phyloP scores from a whole-genome alignment of 1,284 basidiomycete species.

The Lignosus rhinocerotis region DNA sequence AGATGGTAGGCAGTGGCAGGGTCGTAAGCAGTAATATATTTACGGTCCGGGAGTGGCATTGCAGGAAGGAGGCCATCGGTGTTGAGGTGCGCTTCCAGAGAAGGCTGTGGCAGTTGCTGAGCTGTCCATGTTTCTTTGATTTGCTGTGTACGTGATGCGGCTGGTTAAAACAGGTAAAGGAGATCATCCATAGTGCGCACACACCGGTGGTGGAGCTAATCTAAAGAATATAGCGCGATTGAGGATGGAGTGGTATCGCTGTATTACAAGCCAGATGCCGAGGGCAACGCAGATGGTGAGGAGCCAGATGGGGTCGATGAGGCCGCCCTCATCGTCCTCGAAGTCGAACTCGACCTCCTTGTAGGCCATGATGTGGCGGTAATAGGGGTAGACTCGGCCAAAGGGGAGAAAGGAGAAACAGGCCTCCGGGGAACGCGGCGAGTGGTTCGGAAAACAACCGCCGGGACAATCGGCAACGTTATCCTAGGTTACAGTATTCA shows the following conservation, averaged over 20 bases:
- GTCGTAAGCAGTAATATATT: conserved; percentile 89
- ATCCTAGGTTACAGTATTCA: too few species aligned
- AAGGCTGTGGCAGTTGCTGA: conserved; percentile 54
- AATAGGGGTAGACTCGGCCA: neutral
- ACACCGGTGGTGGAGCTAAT: conserved; percentile 58
- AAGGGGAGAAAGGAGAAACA: conserved; percentile 1
- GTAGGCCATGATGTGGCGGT: conserved; percentile 13
- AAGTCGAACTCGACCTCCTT: conserved; percentile 27
- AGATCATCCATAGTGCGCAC: conserved; percentile 21
- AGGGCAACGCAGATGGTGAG: conserved; percentile 67
- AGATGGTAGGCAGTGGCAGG: conserved; percentile 86
- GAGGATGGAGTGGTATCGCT: conserved; percentile 69
- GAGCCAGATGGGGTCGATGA: conserved; percentile 34
- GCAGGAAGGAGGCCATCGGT: conserved; percentile 56
- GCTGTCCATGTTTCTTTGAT: conserved; percentile 56
- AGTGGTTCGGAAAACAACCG: conserved; percentile 14
- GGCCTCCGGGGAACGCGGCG: conserved; percentile 1
- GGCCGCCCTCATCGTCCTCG: conserved; percentile 33
- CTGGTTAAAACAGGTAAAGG: neutral
- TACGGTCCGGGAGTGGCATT: conserved; percentile 47
- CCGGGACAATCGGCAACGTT: conserved; percentile 5
- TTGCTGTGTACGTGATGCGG: conserved; percentile 41
- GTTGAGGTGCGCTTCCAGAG: conserved; percentile 61
- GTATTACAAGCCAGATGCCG: conserved; percentile 75
- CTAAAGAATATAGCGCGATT: conserved; percentile 72